phyloP scores from a whole-genome alignment of 495 filamentous ascomycete genomes.

The Rostrohypoxylon terebratum region DNA sequence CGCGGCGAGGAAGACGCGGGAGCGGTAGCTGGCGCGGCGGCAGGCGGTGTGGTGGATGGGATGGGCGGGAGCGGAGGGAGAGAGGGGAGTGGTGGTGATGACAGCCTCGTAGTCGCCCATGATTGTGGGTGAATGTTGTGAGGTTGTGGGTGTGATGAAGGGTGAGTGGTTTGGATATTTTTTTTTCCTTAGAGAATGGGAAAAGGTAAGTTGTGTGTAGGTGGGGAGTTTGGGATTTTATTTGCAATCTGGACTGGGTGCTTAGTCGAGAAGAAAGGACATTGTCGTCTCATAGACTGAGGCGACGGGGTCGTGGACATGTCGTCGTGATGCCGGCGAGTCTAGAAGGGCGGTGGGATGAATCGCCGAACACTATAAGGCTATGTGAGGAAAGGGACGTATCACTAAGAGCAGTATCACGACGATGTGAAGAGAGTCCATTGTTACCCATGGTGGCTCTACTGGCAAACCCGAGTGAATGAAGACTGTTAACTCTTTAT shows the following conservation, averaged over 20 bases:
- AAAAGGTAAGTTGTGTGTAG: background rate
- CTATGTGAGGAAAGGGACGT: background rate
- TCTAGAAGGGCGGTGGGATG: background rate
- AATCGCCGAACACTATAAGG: background rate
- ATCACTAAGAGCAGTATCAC: background rate
- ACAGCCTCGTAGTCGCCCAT: background rate
- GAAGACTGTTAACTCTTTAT: background rate
- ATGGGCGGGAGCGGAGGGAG: background rate
- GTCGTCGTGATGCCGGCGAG: background rate
- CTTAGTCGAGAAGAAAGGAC: background rate
- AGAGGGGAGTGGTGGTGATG: background rate
- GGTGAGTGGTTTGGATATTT: background rate
- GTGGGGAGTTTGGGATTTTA: background rate
- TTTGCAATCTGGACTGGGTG: background rate
- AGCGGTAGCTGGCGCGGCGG: background rate
- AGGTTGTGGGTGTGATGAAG: background rate
- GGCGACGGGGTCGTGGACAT: background rate
- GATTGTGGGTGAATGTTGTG: background rate
- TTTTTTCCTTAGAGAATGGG: background rate
- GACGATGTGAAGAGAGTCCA: background rate
- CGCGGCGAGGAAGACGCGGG: background rate
- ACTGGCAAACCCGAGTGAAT: background rate
- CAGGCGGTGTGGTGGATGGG: background rate
- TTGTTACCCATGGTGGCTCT: background rate
- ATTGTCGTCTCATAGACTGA: background rate